A percentile compares a stretch with the other conserved stretches of the same genome.
phyloP scores from a whole-genome alignment of 2,329 filamentous ascomycete species.

The Tolypocladium guangdongense region DNA sequence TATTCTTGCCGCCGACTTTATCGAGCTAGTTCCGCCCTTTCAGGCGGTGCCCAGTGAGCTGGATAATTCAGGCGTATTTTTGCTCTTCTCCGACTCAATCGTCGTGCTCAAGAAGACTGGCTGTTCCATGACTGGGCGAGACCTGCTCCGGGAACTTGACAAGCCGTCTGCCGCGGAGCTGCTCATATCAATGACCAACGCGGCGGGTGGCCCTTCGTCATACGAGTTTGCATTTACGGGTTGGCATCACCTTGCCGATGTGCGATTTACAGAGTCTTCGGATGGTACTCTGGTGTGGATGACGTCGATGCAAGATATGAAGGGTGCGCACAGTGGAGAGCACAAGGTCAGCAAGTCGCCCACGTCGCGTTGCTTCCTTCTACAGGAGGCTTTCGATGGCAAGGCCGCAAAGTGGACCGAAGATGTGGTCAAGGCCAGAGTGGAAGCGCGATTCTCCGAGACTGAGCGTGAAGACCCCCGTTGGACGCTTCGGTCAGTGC shows the following conservation, averaged over 20 bases:
- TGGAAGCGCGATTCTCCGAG: conserved; percentile 78
- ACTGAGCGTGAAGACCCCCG: conserved; percentile 67
- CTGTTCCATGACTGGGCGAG: conserved; percentile 57
- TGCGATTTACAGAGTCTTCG: conserved; percentile 62
- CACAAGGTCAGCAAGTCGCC: conserved; percentile 31
- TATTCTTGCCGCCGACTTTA: conserved; percentile 69
- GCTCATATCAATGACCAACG: conserved; percentile 53
- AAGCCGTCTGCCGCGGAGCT: conserved; percentile 58
- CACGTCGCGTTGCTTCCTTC: conserved; percentile 57
- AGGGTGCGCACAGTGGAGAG: conserved; percentile 37
- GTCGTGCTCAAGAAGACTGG: conserved; percentile 64
- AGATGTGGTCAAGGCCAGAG: conserved; percentile 74
- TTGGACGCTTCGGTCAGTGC: conserved; percentile 69
- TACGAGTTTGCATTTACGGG: conserved; percentile 69
- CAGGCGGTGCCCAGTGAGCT: conserved; percentile 26
- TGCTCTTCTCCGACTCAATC: conserved; percentile 76
- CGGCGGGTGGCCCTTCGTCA: conserved; percentile 46
- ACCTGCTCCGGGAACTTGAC: conserved; percentile 75
- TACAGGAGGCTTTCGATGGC: conserved; percentile 67
- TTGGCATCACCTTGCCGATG: conserved; percentile 56
- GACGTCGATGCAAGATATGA: conserved; percentile 51
- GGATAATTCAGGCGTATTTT: conserved; percentile 56
- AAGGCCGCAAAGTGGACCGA: conserved; percentile 69
- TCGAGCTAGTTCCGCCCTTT: conserved; percentile 67
- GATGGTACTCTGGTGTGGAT: conserved; percentile 58